phyloP scores from a whole-genome alignment of 2,329 filamentous ascomycete genomes.

The Aspergillus fischeri region DNA sequence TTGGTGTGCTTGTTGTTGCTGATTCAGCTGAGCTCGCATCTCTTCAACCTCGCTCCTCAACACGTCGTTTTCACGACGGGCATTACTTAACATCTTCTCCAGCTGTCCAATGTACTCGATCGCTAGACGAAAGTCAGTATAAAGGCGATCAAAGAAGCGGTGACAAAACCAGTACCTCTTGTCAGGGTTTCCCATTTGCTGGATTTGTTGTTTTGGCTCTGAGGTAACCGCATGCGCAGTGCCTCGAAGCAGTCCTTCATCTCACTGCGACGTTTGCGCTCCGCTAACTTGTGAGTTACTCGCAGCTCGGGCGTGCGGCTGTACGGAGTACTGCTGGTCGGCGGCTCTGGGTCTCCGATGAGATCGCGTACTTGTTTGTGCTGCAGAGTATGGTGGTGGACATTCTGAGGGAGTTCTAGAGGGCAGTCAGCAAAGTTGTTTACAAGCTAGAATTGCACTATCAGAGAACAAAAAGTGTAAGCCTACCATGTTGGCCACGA shows the following conservation, averaged over 20 bases:
- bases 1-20: slow-evolving; percentile 29
- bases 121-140: slow-evolving; percentile 27
- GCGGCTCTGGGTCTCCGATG: slow-evolving; percentile 43
- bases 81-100: slow-evolving; percentile 38
- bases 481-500: slow-evolving; percentile 46
- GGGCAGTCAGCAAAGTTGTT: neutral
- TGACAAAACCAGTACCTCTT: slow-evolving; percentile 32
- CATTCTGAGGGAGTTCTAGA: slow-evolving; percentile 44
- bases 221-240: slow-evolving; percentile 42
- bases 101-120: slow-evolving; percentile 47
- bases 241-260: slow-evolving; percentile 51
- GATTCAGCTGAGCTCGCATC: slow-evolving; percentile 37
- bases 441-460: too few species aligned
- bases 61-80: slow-evolving; percentile 36
- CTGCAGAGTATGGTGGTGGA: slow-evolving; percentile 46
- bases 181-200: slow-evolving; percentile 52
- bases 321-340: slow-evolving; percentile 43
- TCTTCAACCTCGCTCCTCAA: slow-evolving; percentile 36
- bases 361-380: slow-evolving; percentile 46
- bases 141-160: neutral
- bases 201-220: slow-evolving; percentile 47
- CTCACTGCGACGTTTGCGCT: slow-evolving; percentile 49
- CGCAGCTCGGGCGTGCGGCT: slow-evolving; percentile 48
- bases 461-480: neutral
- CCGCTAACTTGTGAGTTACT: slow-evolving; percentile 48